Base-by-base conservation (phyloP, 805 yeast genomes). In the Candida boleticola region DNA sequence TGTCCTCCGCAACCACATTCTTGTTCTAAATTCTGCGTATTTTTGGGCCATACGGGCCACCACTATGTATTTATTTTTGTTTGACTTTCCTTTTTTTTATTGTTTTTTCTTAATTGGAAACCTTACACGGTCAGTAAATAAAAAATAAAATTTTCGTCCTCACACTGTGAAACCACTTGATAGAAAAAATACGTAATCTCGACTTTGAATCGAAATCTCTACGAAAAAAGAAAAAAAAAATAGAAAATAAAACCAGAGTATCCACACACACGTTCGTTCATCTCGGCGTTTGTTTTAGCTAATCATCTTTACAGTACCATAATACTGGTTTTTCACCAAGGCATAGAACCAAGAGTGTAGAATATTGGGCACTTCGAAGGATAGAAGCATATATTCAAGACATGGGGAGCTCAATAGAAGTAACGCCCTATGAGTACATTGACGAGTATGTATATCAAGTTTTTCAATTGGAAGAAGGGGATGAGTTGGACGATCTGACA, bases 371-470 rank as follows among this genome's bases (percentile, higher is more conserved):
- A 23, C 27, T 23, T 31, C 20, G 10, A 31, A 17, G 11, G 11
- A n/a, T n/a, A 16, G 16, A 13, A 31, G 35, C 21, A 29, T 6
- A 17, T 17, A 31, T 20, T 4, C 18, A 9, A 13, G 11, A 29
- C 9, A 35, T 35, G 37, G 29, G 22, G 5, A 14, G 37, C 9
- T 16, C 37, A 9, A 22, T 35, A 26, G 37, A 35, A 16, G 37
- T 35, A 16, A 35, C 37, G 27, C 37, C 37, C 25, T 35, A 13
- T n/a, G 37, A 35, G 14, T 35, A 35, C 27, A 11, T 6, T 16
- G n/a, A 35, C 14, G 37, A 35, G 37, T 35, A 35, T 35, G 37
- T 35, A 35, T 19, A 22, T 7, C 14, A 17, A 7, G n/a, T n/a
- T n/a, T n/a, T n/a, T n/a, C n/a, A n/a, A n/a, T n/a, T n/a, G n/a